Evolutionary conservation across 345 rosid genomes (phyloP).

Genomic region (Ceriops decandra): DNA sequence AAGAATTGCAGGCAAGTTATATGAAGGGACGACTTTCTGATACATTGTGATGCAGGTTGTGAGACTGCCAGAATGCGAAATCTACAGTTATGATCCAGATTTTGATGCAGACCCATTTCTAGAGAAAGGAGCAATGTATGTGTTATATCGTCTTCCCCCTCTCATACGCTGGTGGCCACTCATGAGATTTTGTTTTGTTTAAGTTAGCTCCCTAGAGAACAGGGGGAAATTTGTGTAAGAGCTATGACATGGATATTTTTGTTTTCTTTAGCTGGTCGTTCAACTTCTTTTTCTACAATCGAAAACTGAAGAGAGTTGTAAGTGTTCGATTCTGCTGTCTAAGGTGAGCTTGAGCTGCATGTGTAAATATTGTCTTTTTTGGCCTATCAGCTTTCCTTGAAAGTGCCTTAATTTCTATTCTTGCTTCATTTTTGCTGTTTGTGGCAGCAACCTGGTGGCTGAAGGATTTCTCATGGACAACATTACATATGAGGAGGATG

Average conservation of each 20-base stretch:
- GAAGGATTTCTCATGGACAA: constrained; percentile 51
- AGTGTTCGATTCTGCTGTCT: constrained; percentile 75
- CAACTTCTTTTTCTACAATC: constrained; percentile 87
- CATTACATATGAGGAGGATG: constrained; percentile 51
- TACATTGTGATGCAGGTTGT: constrained; percentile 60
- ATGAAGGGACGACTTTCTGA: constrained; percentile 15
- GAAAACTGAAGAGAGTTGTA: constrained; percentile 83
- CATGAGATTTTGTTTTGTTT: not conserved
- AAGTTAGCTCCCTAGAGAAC: not conserved
- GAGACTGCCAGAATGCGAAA: constrained; percentile 76
- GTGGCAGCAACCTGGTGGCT: constrained; percentile 68
- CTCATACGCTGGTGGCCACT: not conserved
- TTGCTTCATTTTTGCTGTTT: constrained; percentile 14
- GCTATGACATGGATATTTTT: not conserved
- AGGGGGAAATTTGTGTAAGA: not conserved
- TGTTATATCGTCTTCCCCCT: not conserved
- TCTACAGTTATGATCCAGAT: constrained; percentile 78
- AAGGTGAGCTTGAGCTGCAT: constrained; percentile 44
- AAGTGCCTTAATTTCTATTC: not conserved
- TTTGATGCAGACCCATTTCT: constrained; percentile 79
- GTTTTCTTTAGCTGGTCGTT: constrained; percentile 76
- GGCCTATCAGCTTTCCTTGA: not conserved
- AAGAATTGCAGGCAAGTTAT: constrained; percentile 12
- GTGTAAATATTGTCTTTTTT: not conserved
- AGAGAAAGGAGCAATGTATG: constrained; percentile 85